These are phyloP conservation scores for Termitomyces sp. DNA, from an alignment of 768 basidiomycete species.

Conservation along the genomic window DNA sequence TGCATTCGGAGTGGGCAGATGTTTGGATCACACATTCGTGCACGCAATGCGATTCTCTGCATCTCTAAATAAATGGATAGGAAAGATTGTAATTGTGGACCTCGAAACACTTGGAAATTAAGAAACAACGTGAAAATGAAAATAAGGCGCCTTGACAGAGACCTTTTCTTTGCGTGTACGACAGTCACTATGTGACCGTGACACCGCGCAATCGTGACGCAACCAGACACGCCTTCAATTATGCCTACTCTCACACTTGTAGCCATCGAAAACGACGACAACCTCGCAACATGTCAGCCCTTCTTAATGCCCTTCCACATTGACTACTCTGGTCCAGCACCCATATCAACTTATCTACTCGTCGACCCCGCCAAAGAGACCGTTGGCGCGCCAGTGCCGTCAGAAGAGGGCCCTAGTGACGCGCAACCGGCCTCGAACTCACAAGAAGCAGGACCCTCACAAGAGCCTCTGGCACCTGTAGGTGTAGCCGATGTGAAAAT, in stretches of 20 bases:
- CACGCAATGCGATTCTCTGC: background rate
- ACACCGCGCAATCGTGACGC: background rate
- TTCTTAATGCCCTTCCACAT: slow-evolving; percentile 85
- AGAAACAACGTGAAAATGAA: background rate
- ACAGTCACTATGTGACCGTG: background rate
- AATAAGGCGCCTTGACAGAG: background rate
- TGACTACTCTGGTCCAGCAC: slow-evolving; percentile 61
- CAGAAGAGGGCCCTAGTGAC: background rate
- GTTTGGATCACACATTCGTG: slow-evolving; percentile 6
- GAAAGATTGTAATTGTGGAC: too few species aligned
- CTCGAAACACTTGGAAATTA: background rate
- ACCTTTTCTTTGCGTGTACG: background rate
- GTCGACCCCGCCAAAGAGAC: slow-evolving; percentile 36
- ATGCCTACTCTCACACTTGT: slow-evolving; percentile 10
- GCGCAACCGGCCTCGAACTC: slow-evolving; percentile 2
- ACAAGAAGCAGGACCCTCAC: background rate
- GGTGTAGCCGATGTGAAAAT: background rate
- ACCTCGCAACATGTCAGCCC: slow-evolving; percentile 37
- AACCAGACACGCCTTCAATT: background rate
- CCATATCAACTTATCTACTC: slow-evolving; percentile 69
- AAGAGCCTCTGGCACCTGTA: background rate
- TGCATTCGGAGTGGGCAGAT: slow-evolving; percentile 3
- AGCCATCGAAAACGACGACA: background rate
- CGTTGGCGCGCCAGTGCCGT: slow-evolving; percentile 19
- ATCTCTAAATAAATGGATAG: too few species aligned